Base-by-base conservation (phyloP, 1,139 yeast genomes). In the Yamadazyma epiphylla region DNA sequence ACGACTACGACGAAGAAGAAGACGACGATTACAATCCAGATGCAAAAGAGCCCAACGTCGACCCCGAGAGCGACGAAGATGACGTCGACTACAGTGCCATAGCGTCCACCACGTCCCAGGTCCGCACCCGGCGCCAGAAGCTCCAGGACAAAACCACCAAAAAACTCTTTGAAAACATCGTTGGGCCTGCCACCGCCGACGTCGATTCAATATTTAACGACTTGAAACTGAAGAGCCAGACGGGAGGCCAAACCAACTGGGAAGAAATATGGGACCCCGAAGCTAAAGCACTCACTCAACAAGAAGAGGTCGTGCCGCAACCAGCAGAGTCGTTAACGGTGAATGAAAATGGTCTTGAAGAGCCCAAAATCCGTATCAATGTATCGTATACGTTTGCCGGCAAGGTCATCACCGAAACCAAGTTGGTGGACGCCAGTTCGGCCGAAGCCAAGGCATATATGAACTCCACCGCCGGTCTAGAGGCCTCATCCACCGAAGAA, bases 381-480 rank as follows among this genome's bases (percentile, higher is more conserved):
- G 70, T 94, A 33, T 75, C 80, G 5, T 89, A 86, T 52, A 82
- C 85, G 32, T 91, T 88, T 67, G 98, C 98, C 0, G 97, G 97
- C 2, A 83, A 83, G 44, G 67, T 77, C 5, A 70, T 84, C 4
- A 75, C 82, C 0, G 95, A 88, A 48, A 80, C 82, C 35, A 86
- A 84, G 53, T 64, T 71, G 51, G 96, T 91, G 2, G 82, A 77
- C 31, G 73, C 72, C 7, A 69, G 77, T 32, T 83, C 95, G 3
- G 94, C 91, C 5, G 96, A 85, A 53, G 97, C 94, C 1, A 77
- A 76, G 38, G 96, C 91, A 11, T 88, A 80, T 47, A 55, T 83
- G 31, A 77, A 76, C 42, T 77, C 82, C 3, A 59, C 74, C 2
- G 35, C 41, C 3, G 46, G 46, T 2, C 26, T 44, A 3, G 27